A percentile compares a stretch with the other conserved stretches of the same genome.
phyloP scores from a whole-genome alignment of 2,329 filamentous ascomycete species.

The Penicillium sp. region DNA sequence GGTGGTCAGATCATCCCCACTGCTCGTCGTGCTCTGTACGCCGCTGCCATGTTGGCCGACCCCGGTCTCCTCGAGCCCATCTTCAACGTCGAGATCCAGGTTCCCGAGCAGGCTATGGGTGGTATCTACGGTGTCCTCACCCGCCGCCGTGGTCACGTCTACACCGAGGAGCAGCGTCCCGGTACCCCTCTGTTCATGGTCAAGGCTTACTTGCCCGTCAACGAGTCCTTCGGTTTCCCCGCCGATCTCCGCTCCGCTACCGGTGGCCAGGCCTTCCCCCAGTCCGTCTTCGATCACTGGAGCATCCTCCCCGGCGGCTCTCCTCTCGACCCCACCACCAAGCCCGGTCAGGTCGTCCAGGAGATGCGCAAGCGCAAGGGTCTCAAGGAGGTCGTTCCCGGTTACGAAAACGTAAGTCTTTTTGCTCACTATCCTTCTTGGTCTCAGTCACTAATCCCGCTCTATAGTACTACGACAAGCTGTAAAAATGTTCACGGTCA shows the following conservation, averaged over 20 bases:
- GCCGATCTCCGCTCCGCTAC: slow-evolving; percentile 91
- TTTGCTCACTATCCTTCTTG: neutral
- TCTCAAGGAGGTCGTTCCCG: slow-evolving; percentile 93
- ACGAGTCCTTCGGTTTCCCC: slow-evolving; percentile 99
- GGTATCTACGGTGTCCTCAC: slow-evolving; percentile 99
- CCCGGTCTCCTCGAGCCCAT: slow-evolving; percentile 93
- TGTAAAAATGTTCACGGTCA: slow-evolving; percentile 63
- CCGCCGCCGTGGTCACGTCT: slow-evolving; percentile 97
- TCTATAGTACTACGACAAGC: slow-evolving; percentile 94
- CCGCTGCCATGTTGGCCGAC: slow-evolving; percentile 83
- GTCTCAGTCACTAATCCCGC: slow-evolving; percentile 20
- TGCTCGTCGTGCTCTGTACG: slow-evolving; percentile 95
- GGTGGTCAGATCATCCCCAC: slow-evolving; percentile 99
- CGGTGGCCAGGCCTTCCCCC: slow-evolving; percentile 97
- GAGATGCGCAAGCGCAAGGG: slow-evolving; percentile 99
- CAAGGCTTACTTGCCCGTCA: slow-evolving; percentile 95
- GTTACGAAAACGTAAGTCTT: slow-evolving; percentile 86
- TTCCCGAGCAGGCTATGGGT: slow-evolving; percentile 97
- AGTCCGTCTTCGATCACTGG: slow-evolving; percentile 99
- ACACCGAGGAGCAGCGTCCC: slow-evolving; percentile 95
- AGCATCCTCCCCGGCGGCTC: slow-evolving; percentile 92
- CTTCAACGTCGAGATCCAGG: slow-evolving; percentile 99
- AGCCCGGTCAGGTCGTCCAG: slow-evolving; percentile 79
- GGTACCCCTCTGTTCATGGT: slow-evolving; percentile 99
- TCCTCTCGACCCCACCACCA: slow-evolving; percentile 76